Percentiles rank a stretch among this genome's conserved stretches.
These are phyloP conservation scores for Russula griseocarnosa DNA, from an alignment of 768 basidiomycete species.

Conservation along the genomic window DNA sequence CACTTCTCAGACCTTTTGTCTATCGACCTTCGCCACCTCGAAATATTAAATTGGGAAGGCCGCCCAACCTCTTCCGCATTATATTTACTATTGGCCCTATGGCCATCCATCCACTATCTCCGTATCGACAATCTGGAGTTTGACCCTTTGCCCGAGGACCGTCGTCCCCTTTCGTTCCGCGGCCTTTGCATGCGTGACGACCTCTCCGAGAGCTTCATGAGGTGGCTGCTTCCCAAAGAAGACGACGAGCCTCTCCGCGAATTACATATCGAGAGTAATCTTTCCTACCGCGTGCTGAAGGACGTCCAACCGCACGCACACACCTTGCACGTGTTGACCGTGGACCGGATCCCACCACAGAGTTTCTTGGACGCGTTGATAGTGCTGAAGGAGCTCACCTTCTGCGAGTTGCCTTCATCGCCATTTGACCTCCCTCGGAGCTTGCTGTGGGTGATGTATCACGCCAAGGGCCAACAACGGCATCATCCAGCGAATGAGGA, in stretches of 20 bases:
- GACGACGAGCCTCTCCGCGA: slow-evolving; percentile 22
- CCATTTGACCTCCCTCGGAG: slow-evolving; percentile 10
- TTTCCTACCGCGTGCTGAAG: slow-evolving; percentile 2
- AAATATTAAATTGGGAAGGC: slow-evolving; percentile 24
- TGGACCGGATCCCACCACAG: slow-evolving; percentile 19
- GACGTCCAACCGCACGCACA: slow-evolving; percentile 6
- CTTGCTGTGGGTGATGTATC: slow-evolving; percentile 8
- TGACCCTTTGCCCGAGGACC: slow-evolving; percentile 16
- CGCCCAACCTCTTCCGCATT: slow-evolving; percentile 20
- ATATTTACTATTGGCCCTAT: slow-evolving; percentile 15
- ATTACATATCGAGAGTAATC: slow-evolving; percentile 15
- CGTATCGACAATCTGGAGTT: slow-evolving; percentile 17
- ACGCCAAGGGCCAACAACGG: not conserved
- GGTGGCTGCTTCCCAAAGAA: slow-evolving; percentile 10
- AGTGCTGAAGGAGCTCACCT: slow-evolving; percentile 13
- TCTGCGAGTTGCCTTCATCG: slow-evolving; percentile 9
- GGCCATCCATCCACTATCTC: slow-evolving; percentile 23
- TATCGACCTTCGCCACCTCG: slow-evolving; percentile 18
- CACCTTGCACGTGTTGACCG: slow-evolving; percentile 14
- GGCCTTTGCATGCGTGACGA: slow-evolving; percentile 17
- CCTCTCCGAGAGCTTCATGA: slow-evolving; percentile 14
- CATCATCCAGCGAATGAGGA: not conserved
- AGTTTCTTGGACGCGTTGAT: slow-evolving; percentile 17
- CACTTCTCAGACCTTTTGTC: slow-evolving; percentile 8
- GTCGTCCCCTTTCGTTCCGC: slow-evolving; percentile 9